Conservation (phyloP, 129 eudicot genomes). For the Escallonia herrerae region DNA sequence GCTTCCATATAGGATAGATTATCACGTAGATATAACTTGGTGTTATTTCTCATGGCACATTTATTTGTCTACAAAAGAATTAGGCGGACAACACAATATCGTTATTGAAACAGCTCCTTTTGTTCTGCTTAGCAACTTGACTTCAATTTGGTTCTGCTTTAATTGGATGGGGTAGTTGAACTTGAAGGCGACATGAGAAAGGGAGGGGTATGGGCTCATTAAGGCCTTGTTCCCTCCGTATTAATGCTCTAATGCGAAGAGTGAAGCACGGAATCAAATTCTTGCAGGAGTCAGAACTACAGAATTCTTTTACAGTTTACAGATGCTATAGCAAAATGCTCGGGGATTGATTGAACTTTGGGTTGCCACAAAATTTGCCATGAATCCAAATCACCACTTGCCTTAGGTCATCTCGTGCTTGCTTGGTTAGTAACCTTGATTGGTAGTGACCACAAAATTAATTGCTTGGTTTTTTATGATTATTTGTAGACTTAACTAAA, state of each 20-base stretch:
- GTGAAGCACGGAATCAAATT: background rate
- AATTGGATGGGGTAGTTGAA: slow-evolving; percentile 23
- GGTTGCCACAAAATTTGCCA: background rate
- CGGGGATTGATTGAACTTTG: no score
- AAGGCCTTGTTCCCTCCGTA: slow-evolving; percentile 2
- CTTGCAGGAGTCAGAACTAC: slow-evolving; percentile 6
- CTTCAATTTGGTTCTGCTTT: background rate
- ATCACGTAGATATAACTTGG: no score
- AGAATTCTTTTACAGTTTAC: slow-evolving; percentile 1
- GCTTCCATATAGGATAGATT: no score
- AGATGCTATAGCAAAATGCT: background rate
- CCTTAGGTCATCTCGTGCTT: background rate
- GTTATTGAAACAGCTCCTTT: no score
- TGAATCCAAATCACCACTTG: background rate
- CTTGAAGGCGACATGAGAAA: slow-evolving; percentile 31
- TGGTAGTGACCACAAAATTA: no score
- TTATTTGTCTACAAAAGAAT: no score
- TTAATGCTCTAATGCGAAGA: background rate
- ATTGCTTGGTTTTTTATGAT: no score
- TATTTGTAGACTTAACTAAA: no score
- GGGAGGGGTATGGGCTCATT: slow-evolving; percentile 1
- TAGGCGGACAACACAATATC: no score
- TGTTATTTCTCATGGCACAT: no score
- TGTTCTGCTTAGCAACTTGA: background rate
- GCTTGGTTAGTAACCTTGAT: no score